phyloP scores from a whole-genome alignment of 257 asterid species.

The Petunia secreta region DNA sequence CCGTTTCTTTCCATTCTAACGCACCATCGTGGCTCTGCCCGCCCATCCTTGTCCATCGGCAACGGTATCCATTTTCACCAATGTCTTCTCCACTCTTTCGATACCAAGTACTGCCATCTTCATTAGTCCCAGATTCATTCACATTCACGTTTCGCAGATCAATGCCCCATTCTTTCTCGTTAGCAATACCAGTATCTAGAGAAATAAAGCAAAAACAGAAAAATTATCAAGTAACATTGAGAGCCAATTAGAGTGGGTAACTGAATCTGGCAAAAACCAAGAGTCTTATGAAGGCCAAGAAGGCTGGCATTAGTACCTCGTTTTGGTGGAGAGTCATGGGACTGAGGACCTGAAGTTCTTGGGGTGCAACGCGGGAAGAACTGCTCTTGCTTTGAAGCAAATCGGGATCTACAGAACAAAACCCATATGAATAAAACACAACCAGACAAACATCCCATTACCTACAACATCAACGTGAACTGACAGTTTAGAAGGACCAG shows the following conservation, averaged over 20 bases:
- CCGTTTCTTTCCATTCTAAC: conserved; percentile 99
- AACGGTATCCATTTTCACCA: conserved; percentile 90
- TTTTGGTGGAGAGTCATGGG: conserved; percentile 96
- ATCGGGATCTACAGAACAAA: conserved; percentile 53
- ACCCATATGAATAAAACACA: background rate
- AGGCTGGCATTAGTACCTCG: conserved; percentile 60
- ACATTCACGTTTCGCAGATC: conserved; percentile 62
- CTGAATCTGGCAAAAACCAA: background rate
- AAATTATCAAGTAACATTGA: background rate
- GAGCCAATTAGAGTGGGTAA: background rate
- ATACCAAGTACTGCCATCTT: conserved; percentile 96
- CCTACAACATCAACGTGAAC: background rate
- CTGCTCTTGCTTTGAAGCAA: conserved; percentile 66
- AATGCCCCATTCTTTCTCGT: conserved; percentile 98
- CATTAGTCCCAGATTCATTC: conserved; percentile 82
- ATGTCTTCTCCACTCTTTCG: conserved; percentile 88
- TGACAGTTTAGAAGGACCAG: background rate
- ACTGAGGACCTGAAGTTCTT: conserved; percentile 82
- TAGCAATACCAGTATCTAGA: conserved; percentile 96
- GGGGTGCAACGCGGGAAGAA: conserved; percentile 77
- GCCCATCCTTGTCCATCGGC: conserved; percentile 98
- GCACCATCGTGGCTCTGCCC: conserved; percentile 74
- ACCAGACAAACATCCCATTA: background rate
- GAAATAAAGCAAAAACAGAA: conserved; percentile 21
- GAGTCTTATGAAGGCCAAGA: background rate